Conservation (phyloP, 345 rosid species). For the Psidium friedrichsthalianum region DNA sequence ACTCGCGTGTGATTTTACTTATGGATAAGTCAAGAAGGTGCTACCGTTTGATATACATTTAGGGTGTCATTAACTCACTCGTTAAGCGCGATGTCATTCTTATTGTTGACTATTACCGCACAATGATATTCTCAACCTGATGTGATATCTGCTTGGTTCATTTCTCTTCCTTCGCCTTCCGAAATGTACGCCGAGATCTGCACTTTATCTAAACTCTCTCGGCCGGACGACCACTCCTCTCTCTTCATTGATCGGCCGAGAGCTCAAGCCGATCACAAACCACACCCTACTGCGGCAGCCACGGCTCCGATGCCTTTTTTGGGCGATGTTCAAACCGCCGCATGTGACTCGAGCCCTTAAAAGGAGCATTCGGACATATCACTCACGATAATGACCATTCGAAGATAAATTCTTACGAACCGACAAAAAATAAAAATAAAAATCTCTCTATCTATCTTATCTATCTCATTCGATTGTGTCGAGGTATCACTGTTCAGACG, state of each 20-base stretch:
- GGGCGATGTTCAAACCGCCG: not conserved
- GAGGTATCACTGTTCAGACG: not conserved
- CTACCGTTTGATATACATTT: not conserved
- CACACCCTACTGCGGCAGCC: not conserved
- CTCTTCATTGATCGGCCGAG: not conserved
- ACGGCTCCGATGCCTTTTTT: not conserved
- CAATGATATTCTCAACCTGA: not conserved
- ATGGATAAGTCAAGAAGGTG: not conserved
- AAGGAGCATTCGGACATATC: not conserved
- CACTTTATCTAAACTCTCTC: not conserved
- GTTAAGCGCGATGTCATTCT: not conserved
- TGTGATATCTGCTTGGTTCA: not conserved
- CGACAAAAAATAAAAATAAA: not conserved
- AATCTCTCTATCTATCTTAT: not conserved
- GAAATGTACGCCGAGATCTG: not conserved
- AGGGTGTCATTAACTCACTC: not conserved
- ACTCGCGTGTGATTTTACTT: not conserved
- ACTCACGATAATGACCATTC: not conserved
- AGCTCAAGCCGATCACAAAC: not conserved
- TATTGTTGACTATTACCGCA: not conserved
- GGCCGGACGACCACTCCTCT: rapidly evolving
- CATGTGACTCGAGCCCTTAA: not conserved
- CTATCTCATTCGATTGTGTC: not conserved
- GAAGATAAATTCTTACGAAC: not conserved
- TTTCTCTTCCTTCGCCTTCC: not conserved